Conservation (phyloP, 1,139 yeast genomes). For the Saccharomyces hybrid region DNA sequence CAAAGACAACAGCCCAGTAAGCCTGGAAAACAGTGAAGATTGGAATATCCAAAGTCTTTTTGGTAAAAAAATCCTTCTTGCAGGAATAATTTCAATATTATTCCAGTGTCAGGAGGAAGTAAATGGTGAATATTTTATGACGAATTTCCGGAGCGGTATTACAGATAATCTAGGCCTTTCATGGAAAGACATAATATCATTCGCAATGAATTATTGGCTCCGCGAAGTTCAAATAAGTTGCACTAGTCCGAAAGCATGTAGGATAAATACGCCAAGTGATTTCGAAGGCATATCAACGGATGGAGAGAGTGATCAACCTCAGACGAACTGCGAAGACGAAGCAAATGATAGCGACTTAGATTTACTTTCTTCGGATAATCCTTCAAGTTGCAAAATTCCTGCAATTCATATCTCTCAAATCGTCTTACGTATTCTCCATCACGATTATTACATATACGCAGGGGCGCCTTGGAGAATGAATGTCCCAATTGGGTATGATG, state of each 20-base stretch:
- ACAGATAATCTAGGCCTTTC: slow-evolving; percentile 34
- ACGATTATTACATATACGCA: slow-evolving; percentile 69
- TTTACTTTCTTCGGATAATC: slow-evolving; percentile 10
- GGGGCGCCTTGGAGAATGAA: slow-evolving; percentile 83
- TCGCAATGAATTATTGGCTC: slow-evolving; percentile 57
- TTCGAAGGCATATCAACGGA: neutral
- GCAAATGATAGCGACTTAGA: slow-evolving; percentile 27
- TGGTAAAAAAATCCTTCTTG: slow-evolving; percentile 58
- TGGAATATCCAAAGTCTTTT: slow-evolving; percentile 30
- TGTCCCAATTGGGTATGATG: slow-evolving; percentile 54
- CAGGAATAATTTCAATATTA: slow-evolving; percentile 64
- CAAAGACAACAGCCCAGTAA: neutral
- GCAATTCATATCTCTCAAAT: slow-evolving; percentile 69
- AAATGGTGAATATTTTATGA: slow-evolving; percentile 26
- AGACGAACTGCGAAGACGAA: neutral
- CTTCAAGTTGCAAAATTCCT: slow-evolving; percentile 45
- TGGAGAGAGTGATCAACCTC: slow-evolving; percentile 2
- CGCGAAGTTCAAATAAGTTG: slow-evolving; percentile 19
- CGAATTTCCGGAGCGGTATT: slow-evolving; percentile 50
- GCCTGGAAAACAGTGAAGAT: slow-evolving; percentile 1
- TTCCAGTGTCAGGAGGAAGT: slow-evolving; percentile 59
- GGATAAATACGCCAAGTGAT: slow-evolving; percentile 4
- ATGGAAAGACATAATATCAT: slow-evolving; percentile 58
- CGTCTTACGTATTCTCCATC: slow-evolving; percentile 60
- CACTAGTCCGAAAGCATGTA: slow-evolving; percentile 13